A percentile compares a stretch with the other conserved stretches of the same genome.
Evolutionary conservation across 805 yeast species (phyloP).

Genomic region (Ogataea chonburiensis): DNA sequence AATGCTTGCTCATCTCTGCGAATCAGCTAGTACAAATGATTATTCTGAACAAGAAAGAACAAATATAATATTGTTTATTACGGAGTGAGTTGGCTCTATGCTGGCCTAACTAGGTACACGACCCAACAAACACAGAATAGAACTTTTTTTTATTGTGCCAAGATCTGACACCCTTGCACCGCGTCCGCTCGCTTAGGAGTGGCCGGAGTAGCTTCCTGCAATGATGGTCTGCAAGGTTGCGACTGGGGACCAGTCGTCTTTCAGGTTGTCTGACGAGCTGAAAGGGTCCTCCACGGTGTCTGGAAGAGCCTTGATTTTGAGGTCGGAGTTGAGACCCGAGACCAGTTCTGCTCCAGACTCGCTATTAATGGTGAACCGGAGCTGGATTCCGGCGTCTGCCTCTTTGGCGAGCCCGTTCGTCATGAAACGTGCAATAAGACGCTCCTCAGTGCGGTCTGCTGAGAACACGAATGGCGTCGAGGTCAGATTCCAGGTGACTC

Average conservation of each 20-base stretch:
- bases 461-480: conserved; percentile 39
- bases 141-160: conserved; percentile 1
- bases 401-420: conserved; percentile 74
- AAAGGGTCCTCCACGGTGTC: conserved; percentile 36
- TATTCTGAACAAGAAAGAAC: conserved; percentile 2
- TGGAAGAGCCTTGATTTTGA: conserved; percentile 32
- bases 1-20: conserved; percentile 46
- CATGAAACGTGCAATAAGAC: conserved; percentile 81
- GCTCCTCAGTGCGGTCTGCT: conserved; percentile 46
- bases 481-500: conserved; percentile 80
- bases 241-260: conserved; percentile 35
- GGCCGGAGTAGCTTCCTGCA: conserved; percentile 50
- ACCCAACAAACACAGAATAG: conserved; percentile 13
- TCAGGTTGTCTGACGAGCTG: conserved; percentile 26
- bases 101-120: conserved; percentile 9
- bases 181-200: conserved; percentile 17
- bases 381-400: conserved; percentile 68
- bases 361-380: conserved; percentile 54
- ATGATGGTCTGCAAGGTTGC: conserved; percentile 47
- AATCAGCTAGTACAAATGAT: background rate
- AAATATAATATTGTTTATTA: conserved; percentile 5
- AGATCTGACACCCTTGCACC: conserved; percentile 7
- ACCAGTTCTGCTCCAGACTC: conserved; percentile 46
- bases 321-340: conserved; percentile 38
- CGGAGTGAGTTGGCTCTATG: conserved; percentile 7